Conservation (phyloP, 2,329 filamentous ascomycete species). For the Calonectria montana region DNA sequence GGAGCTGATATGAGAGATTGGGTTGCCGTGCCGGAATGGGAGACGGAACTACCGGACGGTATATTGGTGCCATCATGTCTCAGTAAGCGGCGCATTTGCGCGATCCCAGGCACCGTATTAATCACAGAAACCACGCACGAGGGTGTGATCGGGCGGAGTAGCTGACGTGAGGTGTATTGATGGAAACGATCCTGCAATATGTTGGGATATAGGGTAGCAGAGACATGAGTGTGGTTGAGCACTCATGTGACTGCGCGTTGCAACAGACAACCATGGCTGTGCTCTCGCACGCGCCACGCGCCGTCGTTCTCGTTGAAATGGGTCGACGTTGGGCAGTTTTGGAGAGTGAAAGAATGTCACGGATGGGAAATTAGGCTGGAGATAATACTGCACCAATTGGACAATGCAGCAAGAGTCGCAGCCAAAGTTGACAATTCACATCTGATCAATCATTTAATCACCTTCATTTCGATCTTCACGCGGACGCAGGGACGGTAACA, state of each 20-base stretch:
- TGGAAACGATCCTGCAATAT: not conserved
- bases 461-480: not conserved
- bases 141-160: not conserved
- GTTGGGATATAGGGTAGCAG: not conserved
- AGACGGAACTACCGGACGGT: not conserved
- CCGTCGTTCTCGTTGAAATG: not conserved
- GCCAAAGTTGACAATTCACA: not conserved
- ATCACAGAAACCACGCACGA: not conserved
- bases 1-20: not conserved
- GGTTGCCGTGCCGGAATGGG: not conserved
- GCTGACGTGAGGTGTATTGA: conserved; percentile 20
- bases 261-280: conserved; percentile 27
- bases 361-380: not conserved
- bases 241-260: conserved; percentile 45
- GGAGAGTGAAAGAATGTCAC: not conserved
- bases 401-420: not conserved
- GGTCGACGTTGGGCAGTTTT: not conserved
- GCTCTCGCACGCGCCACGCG: conserved; percentile 36
- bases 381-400: not conserved
- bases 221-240: not conserved
- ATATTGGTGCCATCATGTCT: conserved; percentile 1
- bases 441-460: not conserved
- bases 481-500: not conserved
- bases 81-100: not conserved
- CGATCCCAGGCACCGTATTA: not conserved